phyloP scores from a whole-genome alignment of 2,329 filamentous ascomycete genomes.

The Phaeosphaeria sp. region DNA sequence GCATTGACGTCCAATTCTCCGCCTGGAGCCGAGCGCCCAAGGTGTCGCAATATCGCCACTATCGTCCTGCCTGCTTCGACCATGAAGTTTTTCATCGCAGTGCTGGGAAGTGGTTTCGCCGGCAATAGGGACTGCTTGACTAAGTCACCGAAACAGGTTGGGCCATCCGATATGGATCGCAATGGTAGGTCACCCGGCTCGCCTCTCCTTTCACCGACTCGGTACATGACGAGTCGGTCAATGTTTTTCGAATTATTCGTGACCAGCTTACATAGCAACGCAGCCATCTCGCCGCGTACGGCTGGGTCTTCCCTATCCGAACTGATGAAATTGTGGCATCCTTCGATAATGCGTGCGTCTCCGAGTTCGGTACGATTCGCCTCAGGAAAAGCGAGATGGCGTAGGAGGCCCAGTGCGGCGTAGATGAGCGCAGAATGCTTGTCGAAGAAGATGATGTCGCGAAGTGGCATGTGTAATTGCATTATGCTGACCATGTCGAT shows the following conservation, averaged over 20 bases:
- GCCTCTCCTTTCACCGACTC: constrained; percentile 13
- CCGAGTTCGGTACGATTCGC: constrained; percentile 37
- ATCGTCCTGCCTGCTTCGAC: constrained; percentile 42
- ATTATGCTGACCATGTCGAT: constrained; percentile 44
- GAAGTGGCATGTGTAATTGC: constrained; percentile 38
- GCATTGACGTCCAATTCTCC: constrained; percentile 26
- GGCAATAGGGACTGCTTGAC: constrained; percentile 40
- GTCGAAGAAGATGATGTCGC: constrained; percentile 32
- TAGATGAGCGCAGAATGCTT: constrained; percentile 41
- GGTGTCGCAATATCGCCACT: constrained; percentile 27
- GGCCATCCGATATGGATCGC: neutral
- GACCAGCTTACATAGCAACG: constrained; percentile 43
- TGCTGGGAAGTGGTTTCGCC: constrained; percentile 41
- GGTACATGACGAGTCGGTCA: constrained; percentile 33
- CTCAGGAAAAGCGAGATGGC: constrained; percentile 46
- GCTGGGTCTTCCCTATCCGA: constrained; percentile 28
- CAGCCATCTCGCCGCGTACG: constrained; percentile 44
- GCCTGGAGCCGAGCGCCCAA: constrained; percentile 25
- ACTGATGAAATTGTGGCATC: constrained; percentile 35
- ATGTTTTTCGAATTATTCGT: constrained; percentile 42
- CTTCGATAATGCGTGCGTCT: constrained; percentile 39
- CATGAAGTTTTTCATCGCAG: constrained; percentile 48
- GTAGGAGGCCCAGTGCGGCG: constrained; percentile 45
- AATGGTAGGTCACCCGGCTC: constrained; percentile 2
- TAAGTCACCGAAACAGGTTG: constrained; percentile 15